Base-by-base conservation (phyloP, 805 yeast species). In the Cyberlindnera bimundalis region DNA sequence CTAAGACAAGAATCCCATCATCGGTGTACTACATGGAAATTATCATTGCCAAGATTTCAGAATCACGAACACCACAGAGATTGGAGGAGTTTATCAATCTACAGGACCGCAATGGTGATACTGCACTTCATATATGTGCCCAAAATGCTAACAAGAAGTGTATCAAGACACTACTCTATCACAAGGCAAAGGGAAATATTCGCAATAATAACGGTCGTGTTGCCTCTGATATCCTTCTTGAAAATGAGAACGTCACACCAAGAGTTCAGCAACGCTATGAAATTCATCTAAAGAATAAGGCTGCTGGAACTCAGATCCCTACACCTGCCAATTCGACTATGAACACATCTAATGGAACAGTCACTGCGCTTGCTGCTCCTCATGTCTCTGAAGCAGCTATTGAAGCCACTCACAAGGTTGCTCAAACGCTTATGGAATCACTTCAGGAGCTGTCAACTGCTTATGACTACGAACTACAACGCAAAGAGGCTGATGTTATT, bases 21-120 rank as follows among this genome's bases (percentile, higher is more conserved):
- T 85, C 96, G 9, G 67, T 84, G 27, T 90, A 90, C 61, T 91
- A 93, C 60, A 66, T 87, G 50, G 93, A 84, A 55, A 74, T 80
- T 11, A 65, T 90, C 29, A 69, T 91, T 48, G 81, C 83, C 20
- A 88, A 84, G 60, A 65, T 90, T 32, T 74, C 84, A 2, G 83
- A 81, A 48, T 68, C 71, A 20, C 80, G 78, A 39, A 75, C 84
- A 10, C 69, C 74, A 44, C 82, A 84, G 47, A 67, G 84, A 46
- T 65, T 83, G 28, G 74, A 74, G 27, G 71, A 75, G 39, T 79
- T 76, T 54, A 51, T 78, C 13, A 80, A 84, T 54, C 78, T 79
- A 45, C 84, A 76, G 51, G 95, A 88, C 58, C 71, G 69, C 16
- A 78, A 80, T 47, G 96, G 96, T 6, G 85, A 86, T 50, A 84